phyloP scores from a whole-genome alignment of 2,329 filamentous ascomycete genomes.

The Camptophora hylomeconis region DNA sequence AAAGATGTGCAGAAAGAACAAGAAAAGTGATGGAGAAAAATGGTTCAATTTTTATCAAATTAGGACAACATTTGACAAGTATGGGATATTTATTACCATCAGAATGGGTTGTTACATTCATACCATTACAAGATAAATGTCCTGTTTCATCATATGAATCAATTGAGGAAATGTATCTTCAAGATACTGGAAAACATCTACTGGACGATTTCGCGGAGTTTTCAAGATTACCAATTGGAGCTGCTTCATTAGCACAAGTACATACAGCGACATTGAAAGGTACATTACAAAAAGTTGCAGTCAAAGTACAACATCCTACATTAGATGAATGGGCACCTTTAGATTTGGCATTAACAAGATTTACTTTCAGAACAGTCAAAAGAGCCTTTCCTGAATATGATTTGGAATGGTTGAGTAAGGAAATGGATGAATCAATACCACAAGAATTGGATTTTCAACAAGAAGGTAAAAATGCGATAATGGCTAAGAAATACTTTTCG shows the following conservation, averaged over 20 bases:
- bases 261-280: conserved; percentile 75
- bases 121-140: conserved; percentile 90
- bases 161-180: conserved; percentile 71
- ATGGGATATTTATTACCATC: conserved; percentile 86
- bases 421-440: conserved; percentile 84
- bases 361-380: conserved; percentile 82
- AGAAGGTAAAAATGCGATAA: conserved; percentile 72
- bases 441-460: conserved; percentile 81
- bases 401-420: conserved; percentile 83
- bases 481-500: conserved; percentile 69
- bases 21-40: conserved; percentile 83
- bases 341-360: conserved; percentile 72
- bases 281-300: conserved; percentile 74
- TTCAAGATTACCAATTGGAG: conserved; percentile 66
- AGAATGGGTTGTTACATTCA: conserved; percentile 92
- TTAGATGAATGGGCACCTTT: conserved; percentile 82
- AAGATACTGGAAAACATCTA: conserved; percentile 68
- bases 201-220: conserved; percentile 81
- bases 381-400: conserved; percentile 96
- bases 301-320: conserved; percentile 90
- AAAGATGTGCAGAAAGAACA: conserved; percentile 81
- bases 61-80: conserved; percentile 89
- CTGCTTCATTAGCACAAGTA: conserved; percentile 87
- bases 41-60: conserved; percentile 95
- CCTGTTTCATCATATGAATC: conserved; percentile 82